Evolutionary conservation across 2,329 filamentous ascomycete genomes (phyloP), one percentile per base, ranked within the genome.

Genomic region (Nemania sp.): DNA sequence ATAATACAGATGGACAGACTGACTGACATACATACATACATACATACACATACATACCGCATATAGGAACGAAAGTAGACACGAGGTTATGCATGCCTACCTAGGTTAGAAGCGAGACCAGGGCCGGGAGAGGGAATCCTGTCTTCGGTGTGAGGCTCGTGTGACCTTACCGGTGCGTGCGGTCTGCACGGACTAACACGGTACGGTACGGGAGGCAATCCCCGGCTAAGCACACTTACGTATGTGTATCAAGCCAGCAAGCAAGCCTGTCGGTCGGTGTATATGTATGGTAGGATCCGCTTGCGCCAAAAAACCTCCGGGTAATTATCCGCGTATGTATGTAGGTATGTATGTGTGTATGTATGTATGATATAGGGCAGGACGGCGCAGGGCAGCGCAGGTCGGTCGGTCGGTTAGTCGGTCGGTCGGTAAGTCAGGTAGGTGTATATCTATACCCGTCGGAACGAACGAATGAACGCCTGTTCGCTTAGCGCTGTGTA

Each of bases 81-180:
- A 32, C n/a, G 38, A n/a, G 41, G 41, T 18, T 45, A 18, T 43
- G 49, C 45, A 32, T 47, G 35, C 20, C 52, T 26, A 20, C 20
- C 29, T 38, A 35, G 29, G 29, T 8, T 32, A 32, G 29, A 8
- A 8, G 29, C 29, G 4, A 47, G 7, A 24, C 58, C 53, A 20
- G 27, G 55, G 49, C 11, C 43, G 51, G 35, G 43, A 45, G 49
- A 54, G 27, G 26, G 27, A 60, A 59, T 67, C 59, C 55, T 43
- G 65, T 26, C 43, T 57, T 68, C 61, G 65, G 65, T 68, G 65
- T 68, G 65, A 68, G 65, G 65, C 65, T 68, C 65, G 65, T 68
- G 65, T 53, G 55, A 68, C 65, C 65, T 61, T 35, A 60, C 27
- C 26, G 26, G 51, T 29, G 18, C 18, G 26, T 60, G 43, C 65